These are phyloP conservation scores for Neofusicoccum laricinum DNA, from an alignment of 2,329 filamentous ascomycete species.

Conservation along the genomic window DNA sequence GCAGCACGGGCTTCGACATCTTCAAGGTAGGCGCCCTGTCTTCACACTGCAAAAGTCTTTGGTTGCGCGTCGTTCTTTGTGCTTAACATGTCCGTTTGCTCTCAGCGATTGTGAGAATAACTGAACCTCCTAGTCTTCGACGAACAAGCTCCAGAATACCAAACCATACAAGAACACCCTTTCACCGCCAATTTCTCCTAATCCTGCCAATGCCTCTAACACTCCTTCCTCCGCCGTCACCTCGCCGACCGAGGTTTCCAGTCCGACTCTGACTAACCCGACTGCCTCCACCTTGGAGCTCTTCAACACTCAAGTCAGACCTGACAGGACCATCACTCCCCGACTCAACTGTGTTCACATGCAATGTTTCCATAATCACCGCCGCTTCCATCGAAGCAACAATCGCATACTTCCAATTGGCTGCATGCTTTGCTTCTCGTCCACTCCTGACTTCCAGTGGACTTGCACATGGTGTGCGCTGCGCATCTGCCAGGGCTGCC, in stretches of 20 bases:
- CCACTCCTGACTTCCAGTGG: slow-evolving; percentile 28
- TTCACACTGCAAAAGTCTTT: not conserved
- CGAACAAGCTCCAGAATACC: slow-evolving; percentile 10
- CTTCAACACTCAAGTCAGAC: slow-evolving; percentile 19
- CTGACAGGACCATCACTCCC: slow-evolving; percentile 20
- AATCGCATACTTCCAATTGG: slow-evolving; percentile 33
- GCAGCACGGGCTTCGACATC: slow-evolving; percentile 36
- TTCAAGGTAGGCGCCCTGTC: slow-evolving; percentile 29
- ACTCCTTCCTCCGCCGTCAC: not conserved
- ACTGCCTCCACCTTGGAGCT: not conserved
- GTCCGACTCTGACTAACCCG: not conserved
- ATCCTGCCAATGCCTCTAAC: not conserved
- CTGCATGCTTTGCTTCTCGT: slow-evolving; percentile 34
- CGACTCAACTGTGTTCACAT: slow-evolving; percentile 29
- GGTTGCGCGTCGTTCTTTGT: slow-evolving; percentile 5
- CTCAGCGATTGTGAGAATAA: slow-evolving; percentile 12
- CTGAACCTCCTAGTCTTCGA: slow-evolving; percentile 13
- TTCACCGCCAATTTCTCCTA: not conserved
- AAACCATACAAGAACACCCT: not conserved
- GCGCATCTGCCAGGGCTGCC: slow-evolving; percentile 31
- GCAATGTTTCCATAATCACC: slow-evolving; percentile 32
- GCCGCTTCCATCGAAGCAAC: slow-evolving; percentile 26
- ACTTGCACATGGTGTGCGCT: slow-evolving; percentile 38
- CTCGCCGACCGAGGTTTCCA: not conserved
- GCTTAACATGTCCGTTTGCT: slow-evolving; percentile 3